phyloP scores from a whole-genome alignment of 768 basidiomycete species.

The Nidularia pulvinata region DNA sequence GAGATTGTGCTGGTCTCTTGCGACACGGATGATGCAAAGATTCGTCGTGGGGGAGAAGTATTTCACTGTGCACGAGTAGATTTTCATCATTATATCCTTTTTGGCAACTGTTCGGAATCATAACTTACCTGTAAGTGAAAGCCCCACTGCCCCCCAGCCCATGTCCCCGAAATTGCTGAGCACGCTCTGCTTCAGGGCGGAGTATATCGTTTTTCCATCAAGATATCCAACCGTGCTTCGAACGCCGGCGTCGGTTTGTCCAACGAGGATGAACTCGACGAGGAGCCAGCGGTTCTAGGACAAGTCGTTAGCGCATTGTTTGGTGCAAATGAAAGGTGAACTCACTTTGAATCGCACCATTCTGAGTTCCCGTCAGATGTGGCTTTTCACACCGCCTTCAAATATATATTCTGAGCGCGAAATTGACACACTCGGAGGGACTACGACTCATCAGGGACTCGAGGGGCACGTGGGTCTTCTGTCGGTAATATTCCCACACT shows the following conservation, averaged over 20 bases:
- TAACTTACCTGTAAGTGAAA: slow-evolving; percentile 65
- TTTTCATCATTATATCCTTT: background rate
- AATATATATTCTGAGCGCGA: no score
- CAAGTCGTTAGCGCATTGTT: no score
- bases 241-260: slow-evolving; percentile 16
- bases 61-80: slow-evolving; percentile 54
- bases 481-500: no score
- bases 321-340: no score
- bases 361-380: no score
- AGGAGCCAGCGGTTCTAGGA: slow-evolving; percentile 92
- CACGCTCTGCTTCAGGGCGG: slow-evolving; percentile 69
- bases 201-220: slow-evolving; percentile 67
- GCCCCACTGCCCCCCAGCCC: slow-evolving; percentile 82
- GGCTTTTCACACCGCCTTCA: no score
- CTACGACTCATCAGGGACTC: no score
- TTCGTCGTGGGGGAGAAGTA: slow-evolving; percentile 86
- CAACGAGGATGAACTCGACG: slow-evolving; percentile 72
- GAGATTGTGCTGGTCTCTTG: slow-evolving; percentile 75
- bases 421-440: no score
- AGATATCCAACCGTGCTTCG: slow-evolving; percentile 20
- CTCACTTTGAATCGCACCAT: no score
- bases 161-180: slow-evolving; percentile 78
- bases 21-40: slow-evolving; percentile 84
- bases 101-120: background rate
- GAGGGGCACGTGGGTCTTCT: no score